Evolutionary conservation across 2,329 filamentous ascomycete species (phyloP), one percentile per base, ranked within the genome.

Genomic region (Epichloe uncinata): DNA sequence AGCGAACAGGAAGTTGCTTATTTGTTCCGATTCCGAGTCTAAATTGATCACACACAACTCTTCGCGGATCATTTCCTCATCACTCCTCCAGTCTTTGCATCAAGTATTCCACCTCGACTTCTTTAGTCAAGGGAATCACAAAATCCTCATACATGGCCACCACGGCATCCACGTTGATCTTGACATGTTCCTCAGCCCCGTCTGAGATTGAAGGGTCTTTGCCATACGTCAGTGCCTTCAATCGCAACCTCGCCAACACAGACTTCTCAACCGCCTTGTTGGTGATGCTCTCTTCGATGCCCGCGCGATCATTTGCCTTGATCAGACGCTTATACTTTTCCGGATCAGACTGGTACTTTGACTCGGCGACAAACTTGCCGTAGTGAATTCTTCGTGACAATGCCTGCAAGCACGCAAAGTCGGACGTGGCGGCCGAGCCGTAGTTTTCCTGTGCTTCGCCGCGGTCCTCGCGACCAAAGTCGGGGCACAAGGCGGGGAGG

Each of bases 41-140:
- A 30, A 9, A 30, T 30, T 30, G 26, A 30, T 30, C 26, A 4
- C 38, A 26, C 4, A n/a, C 16, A 13, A 2, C 16, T 11, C 16
- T 36, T 26, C 40, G 26, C 26, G 26, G 4, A 38, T 22, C 40
- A 43, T 4, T 3, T 30, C 9, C 16, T 18, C 42, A 38, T 42
- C 18, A 47, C 15, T 62, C 63, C 49, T 80, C 79, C 49, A 98
- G 71, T 55, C 93, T 79, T 68, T 97, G 88, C 87, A 98, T 95
- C 58, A 98, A 73, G 66, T 98, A 98, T 60, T 98, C 93, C 9
- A 98, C 89, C 73, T 98, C 93, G 40, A 98, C 91, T 55, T 89
- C 85, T 68, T 98, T 98, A n/a, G 93, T 98, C 65, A 97, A 69
- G 0, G 93, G 93, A 58, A 98, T 98, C 53, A 98, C 90, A 69